Evolutionary conservation across 257 asterid genomes (phyloP).

Genomic region (Paulownia fortunei): DNA sequence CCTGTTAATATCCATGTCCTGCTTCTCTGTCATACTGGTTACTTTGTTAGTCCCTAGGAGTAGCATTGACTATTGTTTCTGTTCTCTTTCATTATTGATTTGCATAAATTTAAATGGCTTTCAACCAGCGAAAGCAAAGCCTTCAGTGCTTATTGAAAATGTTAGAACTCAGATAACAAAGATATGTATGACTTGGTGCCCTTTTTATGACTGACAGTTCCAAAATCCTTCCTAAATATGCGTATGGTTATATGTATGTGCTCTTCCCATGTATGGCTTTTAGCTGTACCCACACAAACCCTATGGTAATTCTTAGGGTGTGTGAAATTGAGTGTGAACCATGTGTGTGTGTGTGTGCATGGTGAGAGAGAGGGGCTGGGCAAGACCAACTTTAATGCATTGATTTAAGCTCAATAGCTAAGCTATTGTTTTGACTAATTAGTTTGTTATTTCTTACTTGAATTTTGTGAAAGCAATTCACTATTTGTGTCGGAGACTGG

Average conservation of each 20-base stretch:
- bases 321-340: neutral
- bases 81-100: neutral
- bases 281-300: neutral
- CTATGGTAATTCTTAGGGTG: neutral
- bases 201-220: too few relatives aligned
- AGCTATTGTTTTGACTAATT: neutral
- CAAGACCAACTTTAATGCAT: neutral
- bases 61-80: too few relatives aligned
- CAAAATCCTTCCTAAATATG: neutral
- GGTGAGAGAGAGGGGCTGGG: neutral
- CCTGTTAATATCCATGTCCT: too few relatives aligned
- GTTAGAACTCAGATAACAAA: too few relatives aligned
- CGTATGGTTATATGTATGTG: neutral
- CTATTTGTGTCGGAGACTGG: too few relatives aligned
- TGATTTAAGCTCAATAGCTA: too few relatives aligned
- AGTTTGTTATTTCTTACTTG: neutral
- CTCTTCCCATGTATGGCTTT: too few relatives aligned
- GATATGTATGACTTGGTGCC: neutral
- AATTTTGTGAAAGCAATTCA: neutral
- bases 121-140: neutral
- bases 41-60: too few relatives aligned
- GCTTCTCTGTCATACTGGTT: too few relatives aligned
- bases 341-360: too few relatives aligned
- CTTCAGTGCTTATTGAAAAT: neutral
- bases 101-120: neutral